Percentiles rank a stretch among this genome's conserved stretches.
Conservation (phyloP, 257 asterid species). For the Lantana camara region DNA sequence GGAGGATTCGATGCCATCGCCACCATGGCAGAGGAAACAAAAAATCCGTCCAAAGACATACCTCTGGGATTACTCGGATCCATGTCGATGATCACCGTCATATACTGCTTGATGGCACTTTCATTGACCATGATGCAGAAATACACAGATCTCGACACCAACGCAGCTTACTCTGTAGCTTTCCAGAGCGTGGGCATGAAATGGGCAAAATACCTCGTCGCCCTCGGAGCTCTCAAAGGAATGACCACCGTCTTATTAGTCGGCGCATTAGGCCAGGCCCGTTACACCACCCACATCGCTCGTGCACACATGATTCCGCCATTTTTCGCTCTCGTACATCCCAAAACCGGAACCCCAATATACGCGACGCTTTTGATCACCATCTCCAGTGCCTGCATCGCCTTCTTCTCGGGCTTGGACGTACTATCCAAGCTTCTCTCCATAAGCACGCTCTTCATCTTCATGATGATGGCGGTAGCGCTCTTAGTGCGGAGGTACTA, state of each 20-base stretch:
- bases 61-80: conserved; percentile 64
- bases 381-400: conserved; percentile 43
- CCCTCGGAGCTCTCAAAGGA: conserved; percentile 65
- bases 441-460: conserved; percentile 51
- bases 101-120: conserved; percentile 68
- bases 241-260: conserved; percentile 63
- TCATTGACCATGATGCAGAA: conserved; percentile 57
- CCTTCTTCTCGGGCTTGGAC: conserved; percentile 57
- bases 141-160: conserved; percentile 46
- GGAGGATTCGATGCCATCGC: conserved; percentile 60
- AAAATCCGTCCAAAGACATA: conserved; percentile 50
- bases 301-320: conserved; percentile 71
- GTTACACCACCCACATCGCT: conserved; percentile 58
- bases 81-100: conserved; percentile 64
- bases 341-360: conserved; percentile 65
- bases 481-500: conserved; percentile 62
- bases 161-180: conserved; percentile 59
- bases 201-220: conserved; percentile 63
- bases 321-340: conserved; percentile 64
- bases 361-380: conserved; percentile 53
- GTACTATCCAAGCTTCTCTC: conserved; percentile 46
- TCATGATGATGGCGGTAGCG: conserved; percentile 66
- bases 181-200: conserved; percentile 61
- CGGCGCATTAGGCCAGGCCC: conserved; percentile 65
- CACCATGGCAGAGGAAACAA: conserved; percentile 68